phyloP scores from a whole-genome alignment of 768 basidiomycete species.

The Phallus indusiatus region DNA sequence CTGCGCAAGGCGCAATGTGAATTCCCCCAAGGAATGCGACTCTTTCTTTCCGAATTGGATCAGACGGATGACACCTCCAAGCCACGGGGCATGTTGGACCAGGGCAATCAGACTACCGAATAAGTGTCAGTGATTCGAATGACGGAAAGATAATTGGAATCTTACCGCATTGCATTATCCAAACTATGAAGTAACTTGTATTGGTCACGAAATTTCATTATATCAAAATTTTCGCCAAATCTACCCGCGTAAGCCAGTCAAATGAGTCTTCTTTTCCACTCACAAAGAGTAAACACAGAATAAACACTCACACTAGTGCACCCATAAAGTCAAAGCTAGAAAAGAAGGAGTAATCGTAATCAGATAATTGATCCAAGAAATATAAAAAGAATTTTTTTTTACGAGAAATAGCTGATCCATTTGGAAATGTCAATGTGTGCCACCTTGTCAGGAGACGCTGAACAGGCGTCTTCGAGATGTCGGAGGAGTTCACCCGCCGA shows the following conservation, averaged over 20 bases:
- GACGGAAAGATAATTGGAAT: neutral
- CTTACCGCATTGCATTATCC: slow-evolving; percentile 23
- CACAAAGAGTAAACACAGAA: neutral
- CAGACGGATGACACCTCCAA: neutral
- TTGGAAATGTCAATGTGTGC: neutral
- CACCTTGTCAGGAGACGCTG: slow-evolving; percentile 14
- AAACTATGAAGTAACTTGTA: slow-evolving; percentile 31
- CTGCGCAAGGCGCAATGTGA: neutral
- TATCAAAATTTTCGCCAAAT: slow-evolving; percentile 30
- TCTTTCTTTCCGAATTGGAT: neutral
- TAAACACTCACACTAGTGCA: slow-evolving; percentile 27
- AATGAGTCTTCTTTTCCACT: neutral
- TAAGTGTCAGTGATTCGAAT: neutral
- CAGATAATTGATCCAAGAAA: neutral
- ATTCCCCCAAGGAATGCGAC: neutral
- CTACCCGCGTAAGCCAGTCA: slow-evolving; percentile 13
- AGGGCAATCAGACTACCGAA: neutral
- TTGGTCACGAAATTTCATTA: slow-evolving; percentile 28
- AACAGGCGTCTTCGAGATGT: neutral
- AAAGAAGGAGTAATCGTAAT: neutral
- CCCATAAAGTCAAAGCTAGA: slow-evolving; percentile 30
- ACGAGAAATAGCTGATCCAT: slow-evolving; percentile 4
- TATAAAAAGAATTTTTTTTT: neutral
- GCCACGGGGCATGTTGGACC: neutral
- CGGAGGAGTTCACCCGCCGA: neutral